Base-by-base conservation (phyloP, 2,329 filamentous ascomycete genomes). In the Colletotrichum somersetense region DNA sequence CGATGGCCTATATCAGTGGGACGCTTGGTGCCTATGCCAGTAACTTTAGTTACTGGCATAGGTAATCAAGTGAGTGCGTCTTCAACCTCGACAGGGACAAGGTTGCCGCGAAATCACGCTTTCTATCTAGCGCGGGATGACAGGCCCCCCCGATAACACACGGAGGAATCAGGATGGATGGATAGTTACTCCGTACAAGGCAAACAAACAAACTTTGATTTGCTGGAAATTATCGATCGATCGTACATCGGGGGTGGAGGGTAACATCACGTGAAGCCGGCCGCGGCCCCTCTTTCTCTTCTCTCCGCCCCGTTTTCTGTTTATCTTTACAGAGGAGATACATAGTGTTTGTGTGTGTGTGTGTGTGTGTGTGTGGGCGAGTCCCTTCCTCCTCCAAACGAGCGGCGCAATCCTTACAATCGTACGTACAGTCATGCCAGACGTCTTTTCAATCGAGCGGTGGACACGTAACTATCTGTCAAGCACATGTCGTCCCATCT, bases 111-210 rank as follows among this genome's bases (percentile, higher is more conserved):
- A 57, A 64, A 16, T 38, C 53, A 30, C 59, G 59, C 61, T 33
- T 50, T 68, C 66, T 30, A 30, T 30, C 30, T 64, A 20, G 40
- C 48, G 40, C 59, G 52, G 64, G 40, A 68, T 68, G 59, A 33
- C 20, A 35, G 16, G 12, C 20, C 30, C 30, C 42, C 18, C 42
- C 30, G 44, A 38, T 30, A 42, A 52, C n/a, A 38, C 33, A 3
- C 52, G 38, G 30, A 20, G 20, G 52, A 30, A 30, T 30, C 30
- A 30, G 30, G 30, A 30, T 30, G 30, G 30, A 23, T 12, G 44
- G 52, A 33, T 56, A 38, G 48, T 26, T 62, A 56, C 62, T 46
- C 2, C 2, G 26, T 30, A 30, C 30, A 30, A 30, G 30, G 30
- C 30, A 16, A 18, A 33, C 44, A 61, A 61, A 66, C 38, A 14